Conservation (phyloP, 345 rosid species). For the Citrus mangshanensis region DNA sequence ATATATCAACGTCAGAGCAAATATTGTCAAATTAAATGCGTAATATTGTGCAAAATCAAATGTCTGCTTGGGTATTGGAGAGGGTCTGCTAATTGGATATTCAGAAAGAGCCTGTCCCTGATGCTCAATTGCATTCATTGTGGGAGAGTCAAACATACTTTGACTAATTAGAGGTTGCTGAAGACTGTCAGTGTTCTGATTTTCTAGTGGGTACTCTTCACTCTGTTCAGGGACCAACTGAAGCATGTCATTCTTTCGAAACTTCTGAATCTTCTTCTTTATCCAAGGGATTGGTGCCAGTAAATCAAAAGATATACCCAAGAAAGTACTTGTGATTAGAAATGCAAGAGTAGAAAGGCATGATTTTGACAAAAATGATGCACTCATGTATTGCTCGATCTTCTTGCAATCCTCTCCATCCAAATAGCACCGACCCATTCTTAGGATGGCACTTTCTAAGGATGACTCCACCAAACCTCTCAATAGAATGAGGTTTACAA, state of each 20-base stretch:
- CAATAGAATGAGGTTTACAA: constrained; percentile 85
- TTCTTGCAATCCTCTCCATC: constrained; percentile 98
- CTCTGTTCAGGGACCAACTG: constrained; percentile 89
- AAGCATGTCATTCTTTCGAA: constrained; percentile 93
- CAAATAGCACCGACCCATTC: constrained; percentile 90
- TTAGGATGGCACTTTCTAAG: constrained; percentile 71
- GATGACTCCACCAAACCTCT: constrained; percentile 92
- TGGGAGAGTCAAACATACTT: constrained; percentile 60
- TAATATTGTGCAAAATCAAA: constrained; percentile 98
- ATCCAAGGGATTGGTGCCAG: constrained; percentile 98
- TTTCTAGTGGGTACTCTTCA: constrained; percentile 77
- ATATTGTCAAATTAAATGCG: constrained; percentile 91
- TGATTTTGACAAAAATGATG: constrained; percentile 85
- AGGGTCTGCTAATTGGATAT: constrained; percentile 79
- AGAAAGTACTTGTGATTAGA: constrained; percentile 85
- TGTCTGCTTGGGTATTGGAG: constrained; percentile 89
- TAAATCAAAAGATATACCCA: constrained; percentile 89
- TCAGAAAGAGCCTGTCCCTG: constrained; percentile 73
- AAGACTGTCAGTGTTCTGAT: constrained; percentile 56
- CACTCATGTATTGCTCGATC: constrained; percentile 93
- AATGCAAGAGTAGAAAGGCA: constrained; percentile 96
- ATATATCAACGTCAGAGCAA: constrained; percentile 88
- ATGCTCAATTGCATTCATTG: constrained; percentile 37
- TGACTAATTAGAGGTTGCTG: constrained; percentile 71
- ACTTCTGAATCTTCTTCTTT: constrained; percentile 80